phyloP scores from a whole-genome alignment of 306 rosid species.

The Casuarina glauca region DNA sequence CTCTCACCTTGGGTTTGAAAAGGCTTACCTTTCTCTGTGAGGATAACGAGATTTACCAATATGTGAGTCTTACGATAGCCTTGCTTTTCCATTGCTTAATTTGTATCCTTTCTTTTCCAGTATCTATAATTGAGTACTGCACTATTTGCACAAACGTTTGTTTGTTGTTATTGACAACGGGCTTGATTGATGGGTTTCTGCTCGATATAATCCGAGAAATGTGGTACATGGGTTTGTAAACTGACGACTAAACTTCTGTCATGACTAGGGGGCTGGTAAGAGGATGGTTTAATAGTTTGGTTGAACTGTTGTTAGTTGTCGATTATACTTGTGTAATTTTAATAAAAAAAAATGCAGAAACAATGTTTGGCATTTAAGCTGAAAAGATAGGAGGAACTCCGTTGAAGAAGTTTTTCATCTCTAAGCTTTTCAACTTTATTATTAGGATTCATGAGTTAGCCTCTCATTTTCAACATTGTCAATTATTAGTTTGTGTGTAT shows the following conservation, averaged over 20 bases:
- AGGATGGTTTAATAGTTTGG: not conserved
- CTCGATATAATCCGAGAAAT: not conserved
- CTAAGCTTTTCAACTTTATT: not conserved
- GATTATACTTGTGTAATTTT: too few species aligned
- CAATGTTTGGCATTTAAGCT: not conserved
- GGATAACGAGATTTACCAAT: slow-evolving; percentile 41
- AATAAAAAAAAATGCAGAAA: not conserved
- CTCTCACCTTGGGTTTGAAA: slow-evolving; percentile 49
- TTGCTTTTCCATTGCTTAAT: too few species aligned
- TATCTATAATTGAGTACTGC: too few species aligned
- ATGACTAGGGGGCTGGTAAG: too few species aligned
- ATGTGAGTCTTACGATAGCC: slow-evolving; percentile 37
- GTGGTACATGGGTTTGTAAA: not conserved
- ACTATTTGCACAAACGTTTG: not conserved
- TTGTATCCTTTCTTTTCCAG: too few species aligned
- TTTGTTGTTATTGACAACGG: not conserved
- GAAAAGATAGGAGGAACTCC: not conserved
- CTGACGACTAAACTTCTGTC: not conserved
- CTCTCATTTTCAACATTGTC: not conserved
- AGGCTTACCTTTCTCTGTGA: slow-evolving; percentile 41
- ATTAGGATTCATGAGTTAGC: not conserved
- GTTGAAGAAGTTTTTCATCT: not conserved
- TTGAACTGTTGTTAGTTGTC: not conserved
- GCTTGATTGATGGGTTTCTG: not conserved
- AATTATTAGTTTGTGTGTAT: not conserved